Evolutionary conservation across 106 monocot genomes (phyloP), one percentile per base, ranked within the genome.

Genomic region (Vanilla planifolia): DNA sequence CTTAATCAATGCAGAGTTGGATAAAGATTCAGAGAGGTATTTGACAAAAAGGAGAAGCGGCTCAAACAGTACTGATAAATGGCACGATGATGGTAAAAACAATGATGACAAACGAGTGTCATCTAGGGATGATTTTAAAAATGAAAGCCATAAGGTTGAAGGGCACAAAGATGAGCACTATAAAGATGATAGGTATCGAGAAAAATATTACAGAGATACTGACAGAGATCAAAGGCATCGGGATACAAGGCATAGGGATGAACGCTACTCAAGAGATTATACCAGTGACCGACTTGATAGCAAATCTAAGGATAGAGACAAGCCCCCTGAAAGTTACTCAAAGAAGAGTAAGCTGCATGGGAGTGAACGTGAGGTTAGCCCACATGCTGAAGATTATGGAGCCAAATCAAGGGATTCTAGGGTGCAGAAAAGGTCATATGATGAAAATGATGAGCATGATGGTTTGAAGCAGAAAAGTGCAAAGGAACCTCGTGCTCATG

Each of bases 331-430:
- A 50, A 70, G 53, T 67, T 71, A 43, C 5, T n/a, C n/a, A n/a
- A 86, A 73, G 66, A 83, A 70, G 72, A 73, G 48, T 55, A 86
- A 73, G 45, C 59, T 67, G 53, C 75, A 85, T 14, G 80, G 81
- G 1, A 47, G 45, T 71, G 85, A 82, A 50, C 67, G 40, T 70
- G 75, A 67, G 70, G 64, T 64, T 22, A 73, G 71, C 48, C 65
- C 65, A 45, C 71, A 61, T 50, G 33, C 44, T 69, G 85, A 80
- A 71, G 77, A 70, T 43, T 23, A 55, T 29, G 51, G 40, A 5
- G 71, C 29, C 2, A 88, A 72, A 32, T 20, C 60, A 32, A 83
- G 66, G 60, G 79, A 77, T 66, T 69, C 27, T 27, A 52, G 71
- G 35, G 80, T 71, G 59, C 79, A 65, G 33, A 95, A 83, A 63